Evolutionary conservation across 192 early-diverging fungal genomes (phyloP), one percentile per base, ranked within the genome.

Genomic region (Linderina pennispora): DNA sequence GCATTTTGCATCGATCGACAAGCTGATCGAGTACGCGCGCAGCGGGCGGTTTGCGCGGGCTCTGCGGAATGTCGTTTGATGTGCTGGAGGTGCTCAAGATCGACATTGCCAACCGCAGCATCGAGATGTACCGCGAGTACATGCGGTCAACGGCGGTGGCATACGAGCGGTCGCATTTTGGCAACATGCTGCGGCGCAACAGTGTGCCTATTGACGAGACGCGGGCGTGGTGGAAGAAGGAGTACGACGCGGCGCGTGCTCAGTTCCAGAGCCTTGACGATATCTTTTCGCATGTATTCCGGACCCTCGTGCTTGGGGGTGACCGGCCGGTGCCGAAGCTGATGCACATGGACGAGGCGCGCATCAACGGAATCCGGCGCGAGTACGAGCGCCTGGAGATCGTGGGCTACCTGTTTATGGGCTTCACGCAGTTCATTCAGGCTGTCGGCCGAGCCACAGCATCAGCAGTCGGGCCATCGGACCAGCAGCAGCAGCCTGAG

Each of bases 11-110:
- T 55, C 82, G 2, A 77, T 90, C 41, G 83, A 82, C 9, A 61
- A 65, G 41, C 79, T 93, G 45, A 53, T 60, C 0, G 59, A 56
- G 36, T 71, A 72, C 16, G 81, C 79, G 19, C 55, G 75, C 38
- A 61, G 49, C 10, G 85, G 86, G 13, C 69, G 86, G 8, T 57
- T 84, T 49, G 77, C 67, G 13, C 64, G 75, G 13, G 82, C 82
- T 3, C 68, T 94, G 48, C 68, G 79, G 13, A 64, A 73, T 32
- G n/a, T 88, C 84, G 38, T 92, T 90, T 62, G 83, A 88, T 26
- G 56, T 60, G 31, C 48, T 60, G 13, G 68, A 72, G 42, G 50
- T 48, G 65, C 87, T 47, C 53, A 89, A 43, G 85, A 94, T 72
- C 33, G 62, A 72, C 40, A 43, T 58, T 0, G 68, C 68, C 41